phyloP scores from a whole-genome alignment of 164 flowering plant species.

The Tetracentron sinense region DNA sequence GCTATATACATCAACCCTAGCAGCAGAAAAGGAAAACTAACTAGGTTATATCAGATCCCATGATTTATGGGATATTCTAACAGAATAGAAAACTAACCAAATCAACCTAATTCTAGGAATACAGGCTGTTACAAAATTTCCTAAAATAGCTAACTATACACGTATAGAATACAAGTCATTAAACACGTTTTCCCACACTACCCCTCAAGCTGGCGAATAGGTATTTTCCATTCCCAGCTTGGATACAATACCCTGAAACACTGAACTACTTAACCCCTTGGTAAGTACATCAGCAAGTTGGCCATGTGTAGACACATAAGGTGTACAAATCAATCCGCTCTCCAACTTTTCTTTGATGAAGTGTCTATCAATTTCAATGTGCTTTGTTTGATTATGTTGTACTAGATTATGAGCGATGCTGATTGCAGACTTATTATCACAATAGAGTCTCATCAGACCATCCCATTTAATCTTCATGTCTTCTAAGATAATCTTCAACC shows the following conservation, averaged over 20 bases:
- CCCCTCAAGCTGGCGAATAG: background rate
- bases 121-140: too few relatives aligned
- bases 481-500: background rate
- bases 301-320: background rate
- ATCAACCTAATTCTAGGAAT: too few relatives aligned
- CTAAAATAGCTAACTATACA: too few relatives aligned
- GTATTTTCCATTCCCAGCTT: background rate
- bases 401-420: background rate
- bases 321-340: constrained; percentile 7
- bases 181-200: background rate
- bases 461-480: background rate
- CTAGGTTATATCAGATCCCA: too few relatives aligned
- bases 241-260: background rate
- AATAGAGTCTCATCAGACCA: background rate
- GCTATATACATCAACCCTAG: too few relatives aligned
- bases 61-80: too few relatives aligned
- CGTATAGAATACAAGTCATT: too few relatives aligned
- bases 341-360: background rate
- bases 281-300: constrained; percentile 8
- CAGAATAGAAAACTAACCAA: too few relatives aligned
- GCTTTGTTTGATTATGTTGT: background rate
- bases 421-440: background rate
- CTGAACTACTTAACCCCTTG: background rate
- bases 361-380: background rate
- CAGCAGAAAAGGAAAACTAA: too few relatives aligned